Evolutionary conservation across 352 stramenopile species (phyloP).

Genomic region (Pythium plurisporium): DNA sequence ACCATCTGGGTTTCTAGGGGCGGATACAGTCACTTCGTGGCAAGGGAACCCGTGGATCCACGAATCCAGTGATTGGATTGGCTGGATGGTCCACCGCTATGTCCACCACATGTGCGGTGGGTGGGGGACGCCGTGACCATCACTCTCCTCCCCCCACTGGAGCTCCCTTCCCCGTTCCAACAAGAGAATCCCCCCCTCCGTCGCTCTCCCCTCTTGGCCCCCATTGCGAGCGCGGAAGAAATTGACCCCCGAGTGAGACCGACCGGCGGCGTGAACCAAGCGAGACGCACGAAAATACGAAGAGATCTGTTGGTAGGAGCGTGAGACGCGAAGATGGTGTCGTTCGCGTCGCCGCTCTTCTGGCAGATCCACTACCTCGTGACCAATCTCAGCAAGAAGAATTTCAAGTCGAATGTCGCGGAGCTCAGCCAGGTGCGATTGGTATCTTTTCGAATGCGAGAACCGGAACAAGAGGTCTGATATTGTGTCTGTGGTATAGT

Average conservation of each 20-base stretch:
- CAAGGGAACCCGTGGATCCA: slow-evolving; percentile 29
- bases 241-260: slow-evolving; percentile 20
- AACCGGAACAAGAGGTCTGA: neutral
- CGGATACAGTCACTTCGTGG: slow-evolving; percentile 18
- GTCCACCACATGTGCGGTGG: slow-evolving; percentile 16
- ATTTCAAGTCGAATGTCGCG: slow-evolving; percentile 91
- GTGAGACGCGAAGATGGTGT: slow-evolving; percentile 52
- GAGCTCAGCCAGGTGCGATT: slow-evolving; percentile 87
- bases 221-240: slow-evolving; percentile 23
- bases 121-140: slow-evolving; percentile 18
- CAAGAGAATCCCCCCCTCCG: slow-evolving; percentile 6
- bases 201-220: neutral
- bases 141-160: slow-evolving; percentile 21
- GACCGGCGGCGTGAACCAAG: neutral
- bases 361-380: slow-evolving; percentile 94
- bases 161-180: slow-evolving; percentile 15
- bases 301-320: neutral
- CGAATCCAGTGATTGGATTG: slow-evolving; percentile 18
- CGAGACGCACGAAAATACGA: neutral
- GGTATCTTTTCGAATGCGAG: neutral
- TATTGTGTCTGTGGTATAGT: slow-evolving; percentile 28
- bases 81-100: neutral
- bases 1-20: slow-evolving; percentile 6
- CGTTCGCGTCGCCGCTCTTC: slow-evolving; percentile 90
- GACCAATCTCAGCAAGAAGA: slow-evolving; percentile 92